Base-by-base conservation (phyloP, 169 alveolate species). In the Cryptosporidium sp. region DNA sequence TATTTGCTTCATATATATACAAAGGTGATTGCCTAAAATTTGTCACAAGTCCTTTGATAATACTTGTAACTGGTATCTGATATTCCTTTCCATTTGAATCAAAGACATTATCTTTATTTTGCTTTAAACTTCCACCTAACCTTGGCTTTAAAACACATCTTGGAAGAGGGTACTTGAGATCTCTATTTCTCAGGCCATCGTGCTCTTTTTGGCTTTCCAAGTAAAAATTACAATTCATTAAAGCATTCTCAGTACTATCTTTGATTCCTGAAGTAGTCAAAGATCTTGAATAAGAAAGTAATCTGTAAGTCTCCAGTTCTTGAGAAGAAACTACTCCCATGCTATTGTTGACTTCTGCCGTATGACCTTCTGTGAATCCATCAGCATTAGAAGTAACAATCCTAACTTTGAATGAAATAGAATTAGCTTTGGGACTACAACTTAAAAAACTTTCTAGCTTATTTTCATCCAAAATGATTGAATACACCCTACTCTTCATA, bases 1-100 rank as follows among this genome's bases (percentile, higher is more conserved):
- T 93, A 93, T 97, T 97, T 44, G 94, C 94, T 92, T 97, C 99
- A 85, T 97, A 97, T 29, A 97, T 95, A 93, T 94, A 94, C 7
- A 96, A 93, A 23, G 95, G 85, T 52, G 89, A 61, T 39, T 29
- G 44, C n/a, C 89, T 80, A 21, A 58, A 42, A 67, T 65, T 62
- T 3, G 39, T 45, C 29, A 62, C 60, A 1, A 80, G 42, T 23
- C 21, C 65, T n/a, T 51, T 67, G 18, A 80, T 8, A 4, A 80
- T 65, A 14, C 37, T 33, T n/a, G 26, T 29, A 33, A 23, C 62
- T 1, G 85, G 14, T 0, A 23, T 39, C 16, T n/a, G 31, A 2
- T 35, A 23, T 16, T 44, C 35, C 16, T 37, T 10, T 12, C 18
- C 39, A 18, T 42, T 31, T 35, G n/a, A 10, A 9, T 56, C 67